Percentiles rank a stretch among this genome's conserved stretches.
These are phyloP conservation scores for Poteriospumella lacustris DNA, from an alignment of 108 stramenopile genomes.

Conservation along the genomic window DNA sequence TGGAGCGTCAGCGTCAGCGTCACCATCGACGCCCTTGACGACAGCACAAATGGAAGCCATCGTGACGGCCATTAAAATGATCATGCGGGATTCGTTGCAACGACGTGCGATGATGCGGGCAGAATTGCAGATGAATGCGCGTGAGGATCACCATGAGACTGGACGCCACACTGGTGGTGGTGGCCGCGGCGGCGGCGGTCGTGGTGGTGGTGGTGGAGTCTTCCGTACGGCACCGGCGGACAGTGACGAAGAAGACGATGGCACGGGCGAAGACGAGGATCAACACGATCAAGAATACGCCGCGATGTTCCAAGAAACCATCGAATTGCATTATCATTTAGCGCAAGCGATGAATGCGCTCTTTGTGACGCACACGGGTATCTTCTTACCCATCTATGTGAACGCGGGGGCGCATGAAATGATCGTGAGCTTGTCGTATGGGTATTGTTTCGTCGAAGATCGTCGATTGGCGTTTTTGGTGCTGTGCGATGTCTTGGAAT, in stretches of 20 bases:
- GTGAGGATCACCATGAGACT: too few species aligned
- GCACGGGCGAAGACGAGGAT: not conserved
- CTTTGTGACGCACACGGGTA: not conserved
- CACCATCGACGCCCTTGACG: not conserved
- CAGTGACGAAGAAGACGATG: not conserved
- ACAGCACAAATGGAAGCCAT: not conserved
- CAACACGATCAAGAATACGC: not conserved
- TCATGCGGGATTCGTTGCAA: not conserved
- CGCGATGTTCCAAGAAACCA: not conserved
- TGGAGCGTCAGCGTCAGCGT: not conserved
- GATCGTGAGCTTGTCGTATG: not conserved
- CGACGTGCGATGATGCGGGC: not conserved
- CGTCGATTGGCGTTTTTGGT: not conserved
- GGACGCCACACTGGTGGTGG: too few species aligned
- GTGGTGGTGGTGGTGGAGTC: not conserved
- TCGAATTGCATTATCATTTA: constrained; percentile 1
- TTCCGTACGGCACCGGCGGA: too few species aligned
- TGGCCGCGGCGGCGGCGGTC: too few species aligned
- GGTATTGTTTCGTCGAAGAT: constrained; percentile 8
- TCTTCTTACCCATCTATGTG: not conserved
- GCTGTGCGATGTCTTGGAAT: not conserved
- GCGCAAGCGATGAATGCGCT: not conserved
- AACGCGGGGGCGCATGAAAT: not conserved
- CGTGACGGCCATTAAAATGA: not conserved
- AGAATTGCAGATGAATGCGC: not conserved